phyloP scores from a whole-genome alignment of 2,329 filamentous ascomycete species.

The Fusarium albidum region DNA sequence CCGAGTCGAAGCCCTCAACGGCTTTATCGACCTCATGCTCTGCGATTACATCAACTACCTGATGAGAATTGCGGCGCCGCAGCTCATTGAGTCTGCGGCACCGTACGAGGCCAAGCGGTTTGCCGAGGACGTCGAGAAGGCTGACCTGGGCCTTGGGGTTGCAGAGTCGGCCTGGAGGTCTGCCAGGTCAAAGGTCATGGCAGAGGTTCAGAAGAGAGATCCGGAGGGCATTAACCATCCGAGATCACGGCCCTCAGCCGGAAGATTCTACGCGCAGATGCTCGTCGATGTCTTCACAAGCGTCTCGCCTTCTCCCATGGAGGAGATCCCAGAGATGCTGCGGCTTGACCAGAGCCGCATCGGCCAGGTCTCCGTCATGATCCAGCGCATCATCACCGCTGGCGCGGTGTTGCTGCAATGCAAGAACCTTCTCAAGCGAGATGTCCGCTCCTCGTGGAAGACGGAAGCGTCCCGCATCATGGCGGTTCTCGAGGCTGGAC shows the following conservation, averaged over 20 bases:
- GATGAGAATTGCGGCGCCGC: slow-evolving; percentile 74
- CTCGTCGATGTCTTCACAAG: slow-evolving; percentile 79
- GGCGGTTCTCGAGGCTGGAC: slow-evolving; percentile 68
- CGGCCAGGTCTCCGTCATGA: slow-evolving; percentile 47
- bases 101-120: slow-evolving; percentile 81
- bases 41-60: slow-evolving; percentile 87
- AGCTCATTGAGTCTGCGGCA: slow-evolving; percentile 74
- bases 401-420: slow-evolving; percentile 80
- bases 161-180: slow-evolving; percentile 73
- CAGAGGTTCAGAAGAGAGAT: slow-evolving; percentile 73
- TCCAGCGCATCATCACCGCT: slow-evolving; percentile 71
- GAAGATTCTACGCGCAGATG: slow-evolving; percentile 79
- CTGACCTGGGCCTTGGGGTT: slow-evolving; percentile 60
- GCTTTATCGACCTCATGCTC: slow-evolving; percentile 79
- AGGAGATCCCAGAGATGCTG: slow-evolving; percentile 76
- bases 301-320: slow-evolving; percentile 61
- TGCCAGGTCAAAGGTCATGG: slow-evolving; percentile 69
- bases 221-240: slow-evolving; percentile 71
- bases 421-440: slow-evolving; percentile 84
- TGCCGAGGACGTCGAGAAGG: slow-evolving; percentile 67
- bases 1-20: slow-evolving; percentile 77
- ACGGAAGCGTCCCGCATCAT: slow-evolving; percentile 76
- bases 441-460: slow-evolving; percentile 81
- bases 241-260: slow-evolving; percentile 68
- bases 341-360: slow-evolving; percentile 73